Percentiles rank a stretch among this genome's conserved stretches.
phyloP scores from a whole-genome alignment of 2,329 filamentous ascomycete genomes.

The Xylariomycetidae sp. region DNA sequence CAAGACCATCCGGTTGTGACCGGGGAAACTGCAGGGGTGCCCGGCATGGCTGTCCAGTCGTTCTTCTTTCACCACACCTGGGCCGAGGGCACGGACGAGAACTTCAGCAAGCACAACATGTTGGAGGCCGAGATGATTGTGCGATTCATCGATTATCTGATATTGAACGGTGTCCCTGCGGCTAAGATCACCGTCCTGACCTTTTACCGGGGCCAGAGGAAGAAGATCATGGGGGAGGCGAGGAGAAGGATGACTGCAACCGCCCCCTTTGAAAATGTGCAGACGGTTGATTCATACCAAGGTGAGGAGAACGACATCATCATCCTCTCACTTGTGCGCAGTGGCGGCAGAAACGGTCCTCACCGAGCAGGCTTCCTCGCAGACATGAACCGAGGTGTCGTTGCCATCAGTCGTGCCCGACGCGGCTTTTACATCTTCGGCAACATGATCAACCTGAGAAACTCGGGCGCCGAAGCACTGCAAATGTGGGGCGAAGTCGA shows the following conservation, averaged over 20 bases:
- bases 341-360: constrained; percentile 42
- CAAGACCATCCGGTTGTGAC: constrained; percentile 39
- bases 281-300: constrained; percentile 85
- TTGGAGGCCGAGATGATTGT: constrained; percentile 74
- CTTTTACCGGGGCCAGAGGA: constrained; percentile 83
- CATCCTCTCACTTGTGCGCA: constrained; percentile 75
- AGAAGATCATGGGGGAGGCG: constrained; percentile 51
- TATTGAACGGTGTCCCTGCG: constrained; percentile 58
- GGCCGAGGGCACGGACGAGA: constrained; percentile 58
- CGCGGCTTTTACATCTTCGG: constrained; percentile 83
- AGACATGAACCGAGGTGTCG: constrained; percentile 54
- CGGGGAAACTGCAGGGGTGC: constrained; percentile 33
- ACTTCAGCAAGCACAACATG: constrained; percentile 64
- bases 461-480: constrained; percentile 37
- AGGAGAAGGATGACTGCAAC: constrained; percentile 21
- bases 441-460: constrained; percentile 53
- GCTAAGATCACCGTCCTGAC: constrained; percentile 73
- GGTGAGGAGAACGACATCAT: constrained; percentile 87
- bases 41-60: constrained; percentile 37
- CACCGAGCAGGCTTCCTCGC: constrained; percentile 66
- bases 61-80: constrained; percentile 54
- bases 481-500: constrained; percentile 37
- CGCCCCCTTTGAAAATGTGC: constrained; percentile 50
- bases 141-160: constrained; percentile 66
- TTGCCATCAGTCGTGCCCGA: constrained; percentile 64